phyloP scores from a whole-genome alignment of 2,329 filamentous ascomycete genomes.

The Aspergillus neotritici region DNA sequence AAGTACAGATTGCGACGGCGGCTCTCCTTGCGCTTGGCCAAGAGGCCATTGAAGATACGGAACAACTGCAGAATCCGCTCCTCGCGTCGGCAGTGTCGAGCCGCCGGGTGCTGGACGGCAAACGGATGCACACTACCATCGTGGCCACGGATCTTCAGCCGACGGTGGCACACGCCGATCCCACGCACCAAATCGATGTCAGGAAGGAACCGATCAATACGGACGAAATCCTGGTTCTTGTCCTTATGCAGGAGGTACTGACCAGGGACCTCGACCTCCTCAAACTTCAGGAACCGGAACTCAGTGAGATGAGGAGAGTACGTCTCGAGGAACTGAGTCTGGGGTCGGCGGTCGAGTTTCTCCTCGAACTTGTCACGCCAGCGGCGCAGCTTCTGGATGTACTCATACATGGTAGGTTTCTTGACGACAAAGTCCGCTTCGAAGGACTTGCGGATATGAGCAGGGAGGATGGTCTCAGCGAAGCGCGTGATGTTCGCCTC shows the following conservation, averaged over 20 bases:
- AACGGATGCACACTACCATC: constrained; percentile 97
- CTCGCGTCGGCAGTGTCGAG: constrained; percentile 84
- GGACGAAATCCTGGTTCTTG: constrained; percentile 97
- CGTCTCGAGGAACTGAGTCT: constrained; percentile 68
- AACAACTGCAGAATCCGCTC: constrained; percentile 95
- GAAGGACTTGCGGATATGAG: constrained; percentile 92
- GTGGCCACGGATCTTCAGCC: constrained; percentile 92
- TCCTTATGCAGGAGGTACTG: constrained; percentile 97
- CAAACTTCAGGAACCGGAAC: constrained; percentile 95
- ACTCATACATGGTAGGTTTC: constrained; percentile 96
- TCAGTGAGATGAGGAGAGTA: constrained; percentile 91
- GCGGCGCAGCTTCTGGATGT: constrained; percentile 90
- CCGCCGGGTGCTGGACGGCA: constrained; percentile 91
- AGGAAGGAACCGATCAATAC: constrained; percentile 93
- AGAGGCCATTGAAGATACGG: constrained; percentile 89
- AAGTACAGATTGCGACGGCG: constrained; percentile 91
- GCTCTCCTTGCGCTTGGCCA: constrained; percentile 91
- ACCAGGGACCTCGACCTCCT: constrained; percentile 95
- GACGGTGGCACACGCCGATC: constrained; percentile 83
- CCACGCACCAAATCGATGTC: constrained; percentile 89
- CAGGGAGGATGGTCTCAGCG: constrained; percentile 88
- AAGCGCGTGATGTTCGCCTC: constrained; percentile 97
- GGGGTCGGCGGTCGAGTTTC: constrained; percentile 79
- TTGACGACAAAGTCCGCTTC: constrained; percentile 94
- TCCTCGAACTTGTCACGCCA: constrained; percentile 99